Base-by-base conservation (phyloP, 768 basidiomycete genomes). In the Russula foetens region DNA sequence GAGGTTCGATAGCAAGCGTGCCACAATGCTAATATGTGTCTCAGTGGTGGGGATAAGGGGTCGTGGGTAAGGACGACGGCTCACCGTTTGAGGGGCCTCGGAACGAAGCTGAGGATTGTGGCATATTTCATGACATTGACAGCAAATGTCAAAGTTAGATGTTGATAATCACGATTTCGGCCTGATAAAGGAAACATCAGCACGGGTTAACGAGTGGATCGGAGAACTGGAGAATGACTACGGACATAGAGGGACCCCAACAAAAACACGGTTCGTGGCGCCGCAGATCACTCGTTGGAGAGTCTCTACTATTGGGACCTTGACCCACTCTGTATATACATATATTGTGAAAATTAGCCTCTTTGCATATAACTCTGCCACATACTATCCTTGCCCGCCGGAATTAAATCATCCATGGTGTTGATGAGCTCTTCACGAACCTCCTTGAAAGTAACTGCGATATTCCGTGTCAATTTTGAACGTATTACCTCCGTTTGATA, bases 201-300 rank as follows among this genome's bases (percentile, higher is more conserved):
- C 19, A 28, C 29, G 4, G 7, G 48, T 15, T 15, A 15, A 15
- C 4, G 21, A 12, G 3, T 8, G n/a, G 31, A 29, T 23, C 14
- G 12, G 23, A 28, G 45, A 12, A 52, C 33, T 33, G 35, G 41
- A 46, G 14, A 21, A 24, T 9, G 15, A 28, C 11, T 23, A 63
- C 72, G 50, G 50, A 77, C 75, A 76, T 0, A 71, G 49, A 14
- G 72, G 71, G 8, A 68, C 26, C 9, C 75, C 75, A 5, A 76
- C 70, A 54, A 75, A 75, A 29, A 72, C 60, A 2, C 75, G 71
- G 53, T 70, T 75, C n/a, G 67, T 67, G 4, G 67, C 63, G 9
- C 71, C 67, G 6, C 69, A 68, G 5, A 73, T 59, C 24, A 73
- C 69, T 21, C 67, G 63, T 57, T 63, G 68, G 24, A 70, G 63